Evolutionary conservation across 495 filamentous ascomycete species (phyloP), one percentile per base, ranked within the genome.

Genomic region (Bombardia bombarda): DNA sequence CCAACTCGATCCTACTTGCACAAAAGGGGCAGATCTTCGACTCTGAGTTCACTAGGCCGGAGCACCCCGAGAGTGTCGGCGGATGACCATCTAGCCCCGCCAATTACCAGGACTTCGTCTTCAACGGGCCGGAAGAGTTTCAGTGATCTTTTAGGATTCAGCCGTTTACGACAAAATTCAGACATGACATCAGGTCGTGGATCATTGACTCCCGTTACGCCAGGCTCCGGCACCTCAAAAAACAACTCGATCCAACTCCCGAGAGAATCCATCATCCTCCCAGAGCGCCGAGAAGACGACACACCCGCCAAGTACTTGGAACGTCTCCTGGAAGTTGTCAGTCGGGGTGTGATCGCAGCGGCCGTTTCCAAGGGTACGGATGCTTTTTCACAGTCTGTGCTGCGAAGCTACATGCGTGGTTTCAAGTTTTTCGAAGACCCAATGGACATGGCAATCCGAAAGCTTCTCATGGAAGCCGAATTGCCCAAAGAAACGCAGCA

Each of bases 401-500:
- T 99, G 23, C 78, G 90, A 39, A 95, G 90, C 54, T 96, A 94
- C 58, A 96, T 96, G 87, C 76, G 90, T 39, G 80, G 83, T 7
- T 97, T 99, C 61, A 77, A 79, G 35, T 97, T 95, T 67, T 94
- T 94, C 46, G 87, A 86, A 24, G 92, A 96, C 54, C 90, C 92
- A 1, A 86, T 99, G 62, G 92, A 99, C 58, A 97, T 99, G 90
- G 82, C 90, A 8, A 83, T 96, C 46, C 67, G 92, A 18, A 97
- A 97, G 58, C 75, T 97, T 12, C 68, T 99, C 38, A 95, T 97
- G 89, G 87, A 95, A 50, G 89, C 90, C 13, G 90, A 97, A 62
- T 62, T 99, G 26, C 92, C 92, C 5, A 93, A 90, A 50, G 92
- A 99, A 65, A 95, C 92, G 0, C 92, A 99, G 63, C 92, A 99